A percentile compares a stretch with the other conserved stretches of the same genome.
Conservation (phyloP, 2,329 filamentous ascomycete species). For the Arthroderma sp. region DNA sequence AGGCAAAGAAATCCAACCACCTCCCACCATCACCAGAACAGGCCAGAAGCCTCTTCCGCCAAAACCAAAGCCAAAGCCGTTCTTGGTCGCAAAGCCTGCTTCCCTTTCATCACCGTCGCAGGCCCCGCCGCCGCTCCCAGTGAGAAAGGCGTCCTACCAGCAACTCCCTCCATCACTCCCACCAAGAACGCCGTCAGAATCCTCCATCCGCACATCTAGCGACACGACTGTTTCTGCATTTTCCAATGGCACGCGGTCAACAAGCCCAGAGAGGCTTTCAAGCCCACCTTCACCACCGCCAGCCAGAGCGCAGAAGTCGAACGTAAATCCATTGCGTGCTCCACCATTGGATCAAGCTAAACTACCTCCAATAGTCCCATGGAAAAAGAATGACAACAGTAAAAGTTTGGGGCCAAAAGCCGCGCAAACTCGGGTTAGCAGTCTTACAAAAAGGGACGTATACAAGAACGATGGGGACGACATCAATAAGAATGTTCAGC, state of each 20-base stretch:
- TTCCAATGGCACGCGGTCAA: no score
- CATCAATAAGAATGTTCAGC: no score
- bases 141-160: conserved; percentile 24
- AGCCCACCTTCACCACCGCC: no score
- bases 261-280: no score
- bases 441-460: no score
- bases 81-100: conserved; percentile 3
- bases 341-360: conserved; percentile 44
- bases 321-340: conserved; percentile 31
- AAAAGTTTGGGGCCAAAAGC: no score
- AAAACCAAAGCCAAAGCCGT: conserved; percentile 3
- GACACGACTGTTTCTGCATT: conserved; percentile 19
- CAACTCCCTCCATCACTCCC: conserved; percentile 34
- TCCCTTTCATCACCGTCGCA: conserved; percentile 10
- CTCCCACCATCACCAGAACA: conserved; percentile 16
- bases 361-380: conserved; percentile 41
- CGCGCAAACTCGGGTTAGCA: no score
- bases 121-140: conserved; percentile 33
- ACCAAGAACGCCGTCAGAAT: conserved; percentile 27
- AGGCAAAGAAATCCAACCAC: conserved; percentile 9
- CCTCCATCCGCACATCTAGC: conserved; percentile 33
- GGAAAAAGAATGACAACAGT: no score
- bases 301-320: conserved; percentile 17
- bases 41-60: conserved; percentile 12
- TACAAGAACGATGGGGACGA: no score